These are phyloP conservation scores for Claviceps pazoutovae DNA, from an alignment of 2,329 filamentous ascomycete species.

Conservation along the genomic window DNA sequence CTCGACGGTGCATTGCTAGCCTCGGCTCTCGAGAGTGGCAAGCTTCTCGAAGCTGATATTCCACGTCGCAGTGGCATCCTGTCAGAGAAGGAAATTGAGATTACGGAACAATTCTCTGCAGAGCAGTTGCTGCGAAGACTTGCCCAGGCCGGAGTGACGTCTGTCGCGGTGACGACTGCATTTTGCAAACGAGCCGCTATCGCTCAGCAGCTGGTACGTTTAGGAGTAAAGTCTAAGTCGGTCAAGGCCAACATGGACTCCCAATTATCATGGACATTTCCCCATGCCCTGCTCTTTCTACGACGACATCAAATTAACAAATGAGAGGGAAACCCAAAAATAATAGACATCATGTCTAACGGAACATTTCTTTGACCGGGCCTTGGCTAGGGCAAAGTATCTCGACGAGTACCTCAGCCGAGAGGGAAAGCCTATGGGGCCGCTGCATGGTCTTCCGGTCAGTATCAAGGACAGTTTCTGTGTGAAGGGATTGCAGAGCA, in stretches of 20 bases:
- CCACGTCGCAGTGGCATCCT: constrained; percentile 22
- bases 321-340: not conserved
- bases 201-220: constrained; percentile 16
- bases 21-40: not conserved
- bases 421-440: constrained; percentile 8
- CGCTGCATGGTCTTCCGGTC: constrained; percentile 13
- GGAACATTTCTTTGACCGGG: constrained; percentile 31
- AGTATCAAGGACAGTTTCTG: constrained; percentile 15
- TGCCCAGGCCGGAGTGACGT: constrained; percentile 16
- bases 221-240: not conserved
- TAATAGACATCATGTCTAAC: constrained; percentile 21
- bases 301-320: not conserved
- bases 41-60: constrained; percentile 6
- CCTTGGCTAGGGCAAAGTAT: constrained; percentile 6
- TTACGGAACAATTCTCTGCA: constrained; percentile 29
- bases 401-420: constrained; percentile 8
- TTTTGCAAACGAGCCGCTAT: constrained; percentile 17
- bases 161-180: constrained; percentile 22
- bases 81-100: constrained; percentile 24
- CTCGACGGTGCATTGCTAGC: not conserved
- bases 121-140: constrained; percentile 22
- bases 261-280: too few relatives aligned
- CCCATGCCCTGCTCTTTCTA: not conserved
- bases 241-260: too few relatives aligned
- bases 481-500: constrained; percentile 12